A percentile compares a stretch with the other conserved stretches of the same genome.
Evolutionary conservation across 768 basidiomycete species (phyloP).

Genomic region (Mycena galericulata): DNA sequence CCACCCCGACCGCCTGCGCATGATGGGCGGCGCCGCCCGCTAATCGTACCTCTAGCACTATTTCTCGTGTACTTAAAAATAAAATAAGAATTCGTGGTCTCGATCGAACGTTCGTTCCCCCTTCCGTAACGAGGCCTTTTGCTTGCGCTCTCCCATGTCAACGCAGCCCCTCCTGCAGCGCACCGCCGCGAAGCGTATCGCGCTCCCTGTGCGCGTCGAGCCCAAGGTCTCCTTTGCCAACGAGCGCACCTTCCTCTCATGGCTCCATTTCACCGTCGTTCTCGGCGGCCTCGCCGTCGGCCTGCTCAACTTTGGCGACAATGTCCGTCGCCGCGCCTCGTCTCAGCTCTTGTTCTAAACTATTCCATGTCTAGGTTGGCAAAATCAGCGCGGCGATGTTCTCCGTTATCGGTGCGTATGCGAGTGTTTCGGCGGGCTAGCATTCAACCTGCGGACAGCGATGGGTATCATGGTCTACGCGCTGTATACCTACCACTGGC

Average conservation of each 20-base stretch:
- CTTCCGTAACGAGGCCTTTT: neutral
- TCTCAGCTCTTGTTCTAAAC: neutral
- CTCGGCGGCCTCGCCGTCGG: slow-evolving; percentile 97
- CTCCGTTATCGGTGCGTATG: slow-evolving; percentile 83
- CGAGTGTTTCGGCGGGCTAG: neutral
- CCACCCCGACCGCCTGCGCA: slow-evolving; percentile 85
- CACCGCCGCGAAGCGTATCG: slow-evolving; percentile 94
- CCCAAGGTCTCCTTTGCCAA: slow-evolving; percentile 97
- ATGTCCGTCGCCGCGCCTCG: slow-evolving; percentile 58
- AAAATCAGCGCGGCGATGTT: slow-evolving; percentile 98
- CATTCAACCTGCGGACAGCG: slow-evolving; percentile 58
- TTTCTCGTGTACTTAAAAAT: slow-evolving; percentile 58
- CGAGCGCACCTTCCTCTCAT: slow-evolving; percentile 96
- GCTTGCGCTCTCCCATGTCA: slow-evolving; percentile 70
- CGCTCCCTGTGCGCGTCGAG: slow-evolving; percentile 94
- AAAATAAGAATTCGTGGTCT: neutral
- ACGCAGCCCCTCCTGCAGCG: slow-evolving; percentile 98
- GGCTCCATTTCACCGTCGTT: slow-evolving; percentile 98
- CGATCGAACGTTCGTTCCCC: neutral
- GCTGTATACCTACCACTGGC: slow-evolving; percentile 95
- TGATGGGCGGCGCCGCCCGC: slow-evolving; percentile 64
- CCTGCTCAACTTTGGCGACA: slow-evolving; percentile 97
- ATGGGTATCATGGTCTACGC: slow-evolving; percentile 99
- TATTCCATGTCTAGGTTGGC: slow-evolving; percentile 71
- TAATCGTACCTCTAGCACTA: slow-evolving; percentile 37